Conservation (phyloP, 2,329 filamentous ascomycete genomes). For the Blumeriella jaapii region DNA sequence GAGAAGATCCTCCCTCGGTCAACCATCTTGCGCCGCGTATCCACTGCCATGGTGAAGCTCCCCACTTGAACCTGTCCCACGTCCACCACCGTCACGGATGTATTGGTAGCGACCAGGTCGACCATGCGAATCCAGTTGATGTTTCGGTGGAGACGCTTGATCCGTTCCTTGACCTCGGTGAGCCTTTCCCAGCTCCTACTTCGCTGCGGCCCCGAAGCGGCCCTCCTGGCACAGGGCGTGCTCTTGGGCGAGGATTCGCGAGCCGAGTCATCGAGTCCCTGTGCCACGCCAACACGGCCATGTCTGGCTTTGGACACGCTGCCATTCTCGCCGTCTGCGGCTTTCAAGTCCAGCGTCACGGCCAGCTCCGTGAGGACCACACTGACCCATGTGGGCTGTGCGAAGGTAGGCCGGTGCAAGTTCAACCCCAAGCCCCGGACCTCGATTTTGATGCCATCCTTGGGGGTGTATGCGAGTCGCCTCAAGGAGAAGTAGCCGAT, state of each 20-base stretch:
- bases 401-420: constrained; percentile 87
- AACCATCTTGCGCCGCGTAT: constrained; percentile 84
- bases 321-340: constrained; percentile 39
- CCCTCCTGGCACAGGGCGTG: constrained; percentile 14
- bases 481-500: constrained; percentile 87
- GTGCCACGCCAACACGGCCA: constrained; percentile 19
- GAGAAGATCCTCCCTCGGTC: constrained; percentile 84
- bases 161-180: constrained; percentile 66
- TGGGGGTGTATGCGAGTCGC: constrained; percentile 79
- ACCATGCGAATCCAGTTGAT: constrained; percentile 84
- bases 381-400: constrained; percentile 93
- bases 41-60: constrained; percentile 73
- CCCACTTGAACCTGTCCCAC: constrained; percentile 80
- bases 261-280: constrained; percentile 19
- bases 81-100: constrained; percentile 63
- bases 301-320: constrained; percentile 10
- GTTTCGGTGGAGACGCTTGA: constrained; percentile 77
- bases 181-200: constrained; percentile 74
- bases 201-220: constrained; percentile 31
- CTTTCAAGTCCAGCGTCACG: constrained; percentile 67
- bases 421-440: constrained; percentile 80
- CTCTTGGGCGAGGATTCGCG: constrained; percentile 13
- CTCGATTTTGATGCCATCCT: constrained; percentile 81
- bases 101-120: constrained; percentile 76
- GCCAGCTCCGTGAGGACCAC: constrained; percentile 77